A percentile compares a stretch with the other conserved stretches of the same genome.
phyloP scores from a whole-genome alignment of 2,329 filamentous ascomycete species.

The Arthrinium phaeospermum region DNA sequence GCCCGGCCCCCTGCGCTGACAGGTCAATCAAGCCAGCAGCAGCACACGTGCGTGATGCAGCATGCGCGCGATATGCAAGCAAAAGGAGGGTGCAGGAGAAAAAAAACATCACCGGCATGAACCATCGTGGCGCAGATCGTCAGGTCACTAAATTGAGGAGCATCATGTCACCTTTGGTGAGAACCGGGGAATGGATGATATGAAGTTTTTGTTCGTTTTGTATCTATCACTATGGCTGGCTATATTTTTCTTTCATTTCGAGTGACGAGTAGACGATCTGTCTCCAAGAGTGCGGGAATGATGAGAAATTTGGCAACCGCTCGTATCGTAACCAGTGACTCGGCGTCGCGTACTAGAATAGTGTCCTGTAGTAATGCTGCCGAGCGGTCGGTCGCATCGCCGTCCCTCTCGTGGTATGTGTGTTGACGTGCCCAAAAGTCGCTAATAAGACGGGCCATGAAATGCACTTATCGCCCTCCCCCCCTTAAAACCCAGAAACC shows the following conservation, averaged over 20 bases:
- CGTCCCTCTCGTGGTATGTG: not conserved
- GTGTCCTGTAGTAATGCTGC: not conserved
- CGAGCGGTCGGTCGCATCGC: too few relatives aligned
- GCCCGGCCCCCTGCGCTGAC: not conserved
- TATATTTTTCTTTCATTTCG: not conserved
- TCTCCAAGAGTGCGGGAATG: not conserved
- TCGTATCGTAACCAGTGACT: not conserved
- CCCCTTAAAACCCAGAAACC: not conserved
- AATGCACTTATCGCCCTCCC: not conserved
- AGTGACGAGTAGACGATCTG: not conserved
- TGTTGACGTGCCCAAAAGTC: not conserved
- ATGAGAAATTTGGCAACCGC: not conserved
- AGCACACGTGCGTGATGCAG: not conserved
- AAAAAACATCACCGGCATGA: not conserved
- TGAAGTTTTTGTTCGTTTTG: not conserved
- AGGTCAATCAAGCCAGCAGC: not conserved
- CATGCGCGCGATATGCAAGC: not conserved
- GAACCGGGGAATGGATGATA: not conserved
- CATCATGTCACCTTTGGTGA: not conserved
- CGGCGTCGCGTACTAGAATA: not conserved
- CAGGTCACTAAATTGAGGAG: not conserved
- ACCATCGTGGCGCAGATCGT: not conserved
- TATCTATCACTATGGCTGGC: slow-evolving; percentile 8
- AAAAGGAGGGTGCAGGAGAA: not conserved
- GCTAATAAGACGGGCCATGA: not conserved